Evolutionary conservation across 2,329 filamentous ascomycete species (phyloP).

Genomic region (Cordyceps pruinosa): DNA sequence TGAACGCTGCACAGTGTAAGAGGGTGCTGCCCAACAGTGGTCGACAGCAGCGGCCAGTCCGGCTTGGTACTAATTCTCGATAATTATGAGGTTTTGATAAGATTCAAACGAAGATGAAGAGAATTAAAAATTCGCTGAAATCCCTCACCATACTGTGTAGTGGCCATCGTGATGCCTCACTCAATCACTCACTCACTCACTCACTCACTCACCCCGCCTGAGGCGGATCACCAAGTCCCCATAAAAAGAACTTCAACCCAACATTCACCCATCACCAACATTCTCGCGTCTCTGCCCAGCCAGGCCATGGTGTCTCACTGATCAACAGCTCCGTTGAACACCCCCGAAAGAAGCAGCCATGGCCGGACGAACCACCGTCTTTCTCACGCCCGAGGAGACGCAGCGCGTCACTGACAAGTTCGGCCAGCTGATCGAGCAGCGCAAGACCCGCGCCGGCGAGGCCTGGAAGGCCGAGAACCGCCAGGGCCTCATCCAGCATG

Average conservation of each 20-base stretch:
- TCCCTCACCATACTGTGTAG: too few species aligned
- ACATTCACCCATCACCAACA: neutral
- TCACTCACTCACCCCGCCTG: too few species aligned
- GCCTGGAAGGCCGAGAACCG: conserved; percentile 18
- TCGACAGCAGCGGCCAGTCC: too few species aligned
- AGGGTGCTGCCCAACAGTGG: too few species aligned
- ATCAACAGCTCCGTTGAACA: neutral
- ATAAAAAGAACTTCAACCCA: conserved; percentile 6
- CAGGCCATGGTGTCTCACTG: neutral
- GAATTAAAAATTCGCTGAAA: neutral
- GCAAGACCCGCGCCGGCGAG: conserved; percentile 17
- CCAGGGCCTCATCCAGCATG: conserved; percentile 19
- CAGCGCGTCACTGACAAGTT: conserved; percentile 22
- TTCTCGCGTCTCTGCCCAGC: neutral
- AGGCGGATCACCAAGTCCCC: neutral
- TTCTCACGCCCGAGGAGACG: conserved; percentile 26
- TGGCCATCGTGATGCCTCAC: too few species aligned
- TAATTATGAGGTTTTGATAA: too few species aligned
- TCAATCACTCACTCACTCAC: too few species aligned
- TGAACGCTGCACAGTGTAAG: too few species aligned
- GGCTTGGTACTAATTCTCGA: too few species aligned
- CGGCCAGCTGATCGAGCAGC: conserved; percentile 18
- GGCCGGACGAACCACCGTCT: conserved; percentile 23
- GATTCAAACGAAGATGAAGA: too few species aligned
- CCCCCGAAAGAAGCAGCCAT: conserved; percentile 12